A percentile compares a stretch with the other conserved stretches of the same genome.
phyloP scores from a whole-genome alignment of 2,329 filamentous ascomycete genomes.

The Didymellaceae sp. region DNA sequence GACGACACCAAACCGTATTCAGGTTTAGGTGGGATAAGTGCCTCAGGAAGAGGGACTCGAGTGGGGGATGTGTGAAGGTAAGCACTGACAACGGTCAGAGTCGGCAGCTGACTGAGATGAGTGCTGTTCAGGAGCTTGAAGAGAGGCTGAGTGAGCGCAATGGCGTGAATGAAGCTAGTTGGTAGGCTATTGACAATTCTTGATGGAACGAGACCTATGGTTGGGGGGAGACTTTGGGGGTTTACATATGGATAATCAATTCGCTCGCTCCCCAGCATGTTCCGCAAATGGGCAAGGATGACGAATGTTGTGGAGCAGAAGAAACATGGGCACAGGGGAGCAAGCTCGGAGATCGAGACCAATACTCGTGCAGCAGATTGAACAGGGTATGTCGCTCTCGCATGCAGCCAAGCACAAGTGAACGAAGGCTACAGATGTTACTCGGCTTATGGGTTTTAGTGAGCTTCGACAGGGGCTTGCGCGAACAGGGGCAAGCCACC shows the following conservation, averaged over 20 bases:
- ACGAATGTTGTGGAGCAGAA: slow-evolving; percentile 42
- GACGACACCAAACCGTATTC: slow-evolving; percentile 16
- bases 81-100: slow-evolving; percentile 32
- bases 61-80: slow-evolving; percentile 26
- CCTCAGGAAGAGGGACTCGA: slow-evolving; percentile 19
- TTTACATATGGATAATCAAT: slow-evolving; percentile 44
- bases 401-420: slow-evolving; percentile 46
- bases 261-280: slow-evolving; percentile 33
- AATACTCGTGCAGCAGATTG: slow-evolving; percentile 40
- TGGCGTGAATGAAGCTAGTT: slow-evolving; percentile 41
- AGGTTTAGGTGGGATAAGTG: slow-evolving; percentile 30
- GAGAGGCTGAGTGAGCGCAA: slow-evolving; percentile 1
- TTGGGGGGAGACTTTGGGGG: slow-evolving; percentile 39
- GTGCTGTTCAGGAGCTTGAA: neutral
- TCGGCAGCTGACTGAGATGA: slow-evolving; percentile 28
- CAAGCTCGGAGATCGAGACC: slow-evolving; percentile 39
- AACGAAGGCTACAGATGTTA: slow-evolving; percentile 30
- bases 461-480: slow-evolving; percentile 32
- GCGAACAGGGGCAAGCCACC: slow-evolving; percentile 25
- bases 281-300: slow-evolving; percentile 44
- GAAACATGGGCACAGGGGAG: slow-evolving; percentile 37
- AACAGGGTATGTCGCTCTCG: slow-evolving; percentile 39
- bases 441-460: slow-evolving; percentile 43
- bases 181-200: slow-evolving; percentile 39
- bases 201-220: slow-evolving; percentile 25